A percentile compares a stretch with the other conserved stretches of the same genome.
These are phyloP conservation scores for Verticillium tricorpus DNA, from an alignment of 2,329 filamentous ascomycete species.

Conservation along the genomic window DNA sequence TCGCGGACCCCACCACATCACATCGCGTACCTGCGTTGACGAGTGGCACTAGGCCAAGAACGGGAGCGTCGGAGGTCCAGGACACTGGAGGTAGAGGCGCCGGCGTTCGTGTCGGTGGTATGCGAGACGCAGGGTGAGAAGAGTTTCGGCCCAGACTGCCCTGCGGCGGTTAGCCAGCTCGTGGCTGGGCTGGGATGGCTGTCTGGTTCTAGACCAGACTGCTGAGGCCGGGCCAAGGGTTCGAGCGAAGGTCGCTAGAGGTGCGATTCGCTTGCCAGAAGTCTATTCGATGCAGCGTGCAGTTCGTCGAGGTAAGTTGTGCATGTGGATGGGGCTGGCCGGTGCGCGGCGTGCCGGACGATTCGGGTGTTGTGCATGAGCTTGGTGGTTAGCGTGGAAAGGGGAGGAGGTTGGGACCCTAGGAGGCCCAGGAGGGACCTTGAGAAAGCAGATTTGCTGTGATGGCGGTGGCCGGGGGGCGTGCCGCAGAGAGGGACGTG, in stretches of 20 bases:
- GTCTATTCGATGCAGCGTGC: not conserved
- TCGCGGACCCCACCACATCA: not conserved
- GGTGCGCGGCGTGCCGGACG: not conserved
- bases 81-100: not conserved
- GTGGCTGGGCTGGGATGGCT: not conserved
- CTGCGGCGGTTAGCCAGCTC: not conserved
- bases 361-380: not conserved
- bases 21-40: not conserved
- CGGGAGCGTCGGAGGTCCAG: not conserved
- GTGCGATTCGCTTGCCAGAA: not conserved
- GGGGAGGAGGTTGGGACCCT: not conserved
- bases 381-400: not conserved
- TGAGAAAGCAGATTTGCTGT: not conserved
- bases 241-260: not conserved
- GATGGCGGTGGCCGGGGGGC: not conserved
- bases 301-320: not conserved
- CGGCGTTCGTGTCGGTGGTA: not conserved
- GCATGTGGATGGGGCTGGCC: not conserved
- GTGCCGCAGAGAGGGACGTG: not conserved
- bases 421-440: not conserved
- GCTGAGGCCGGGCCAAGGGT: not conserved
- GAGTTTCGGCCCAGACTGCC: not conserved
- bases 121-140: not conserved
- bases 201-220: not conserved
- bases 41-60: not conserved